These are phyloP conservation scores for Daldinia vernicosa DNA, from an alignment of 495 filamentous ascomycete species.

Conservation along the genomic window DNA sequence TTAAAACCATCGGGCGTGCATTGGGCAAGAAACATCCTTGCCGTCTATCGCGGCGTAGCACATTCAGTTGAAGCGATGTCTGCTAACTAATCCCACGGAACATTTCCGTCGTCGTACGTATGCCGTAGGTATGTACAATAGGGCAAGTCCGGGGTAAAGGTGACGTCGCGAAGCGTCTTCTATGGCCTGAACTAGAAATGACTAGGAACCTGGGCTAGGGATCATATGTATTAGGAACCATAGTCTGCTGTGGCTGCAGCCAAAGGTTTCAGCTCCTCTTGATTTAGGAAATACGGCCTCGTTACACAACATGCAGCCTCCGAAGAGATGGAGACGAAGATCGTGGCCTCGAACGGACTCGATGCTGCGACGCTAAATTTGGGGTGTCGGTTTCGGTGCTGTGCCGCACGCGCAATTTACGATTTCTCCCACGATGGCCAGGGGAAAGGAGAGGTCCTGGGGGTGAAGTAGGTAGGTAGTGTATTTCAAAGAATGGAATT, in stretches of 20 bases:
- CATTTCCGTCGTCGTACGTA: background rate
- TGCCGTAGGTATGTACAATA: background rate
- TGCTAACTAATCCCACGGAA: background rate
- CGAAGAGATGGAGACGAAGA: constrained; percentile 27
- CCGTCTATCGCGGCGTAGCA: background rate
- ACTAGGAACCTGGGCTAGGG: too few species aligned
- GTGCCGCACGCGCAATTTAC: constrained; percentile 41
- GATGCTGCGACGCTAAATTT: constrained; percentile 38
- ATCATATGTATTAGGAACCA: background rate
- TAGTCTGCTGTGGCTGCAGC: background rate
- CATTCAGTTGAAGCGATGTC: background rate
- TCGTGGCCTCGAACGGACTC: constrained; percentile 34
- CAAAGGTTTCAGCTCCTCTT: constrained; percentile 7
- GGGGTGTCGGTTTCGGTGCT: constrained; percentile 18
- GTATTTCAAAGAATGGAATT: constrained; percentile 12
- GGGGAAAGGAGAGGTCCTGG: background rate
- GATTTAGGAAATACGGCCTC: constrained; percentile 16
- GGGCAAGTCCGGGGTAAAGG: constrained; percentile 8
- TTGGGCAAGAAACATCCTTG: background rate
- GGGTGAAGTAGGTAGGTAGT: background rate
- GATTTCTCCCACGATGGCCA: background rate
- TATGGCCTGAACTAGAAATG: background rate
- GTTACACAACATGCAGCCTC: constrained; percentile 30
- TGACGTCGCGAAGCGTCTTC: constrained; percentile 6
- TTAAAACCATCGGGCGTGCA: background rate